Evolutionary conservation across 116 monocot genomes (phyloP).

Genomic region (Thalassia testudinum): DNA sequence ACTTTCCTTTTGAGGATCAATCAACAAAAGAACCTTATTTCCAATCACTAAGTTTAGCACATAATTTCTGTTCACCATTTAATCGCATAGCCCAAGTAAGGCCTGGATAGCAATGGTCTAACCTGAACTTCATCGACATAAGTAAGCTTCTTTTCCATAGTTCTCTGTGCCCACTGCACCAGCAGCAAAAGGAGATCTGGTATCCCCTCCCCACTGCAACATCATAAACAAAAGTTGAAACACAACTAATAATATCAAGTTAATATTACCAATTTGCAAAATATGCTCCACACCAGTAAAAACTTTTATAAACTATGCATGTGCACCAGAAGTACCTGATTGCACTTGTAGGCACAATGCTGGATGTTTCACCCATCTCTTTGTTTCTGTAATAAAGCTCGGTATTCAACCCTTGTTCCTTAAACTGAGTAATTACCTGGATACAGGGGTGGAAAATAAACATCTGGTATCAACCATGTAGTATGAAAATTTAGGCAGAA

Average conservation of each 20-base stretch:
- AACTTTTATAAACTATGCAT: neutral
- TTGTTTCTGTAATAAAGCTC: slow-evolving; percentile 79
- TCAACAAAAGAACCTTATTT: no score
- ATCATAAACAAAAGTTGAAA: neutral
- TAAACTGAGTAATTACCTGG: slow-evolving; percentile 64
- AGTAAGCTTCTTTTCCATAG: slow-evolving; percentile 82
- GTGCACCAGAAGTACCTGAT: slow-evolving; percentile 32
- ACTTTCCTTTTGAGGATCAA: no score
- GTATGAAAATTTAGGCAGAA: neutral
- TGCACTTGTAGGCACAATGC: slow-evolving; percentile 93
- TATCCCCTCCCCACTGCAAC: slow-evolving; percentile 69
- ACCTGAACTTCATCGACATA: slow-evolving; percentile 83
- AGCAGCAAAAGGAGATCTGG: slow-evolving; percentile 74
- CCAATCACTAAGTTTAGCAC: no score
- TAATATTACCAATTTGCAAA: no score
- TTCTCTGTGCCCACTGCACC: slow-evolving; percentile 80
- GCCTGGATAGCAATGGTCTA: no score
- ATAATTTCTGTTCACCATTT: no score
- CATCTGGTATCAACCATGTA: neutral
- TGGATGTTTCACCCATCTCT: slow-evolving; percentile 82
- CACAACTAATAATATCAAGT: no score
- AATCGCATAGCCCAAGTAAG: no score
- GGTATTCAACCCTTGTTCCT: slow-evolving; percentile 83
- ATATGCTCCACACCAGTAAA: no score
- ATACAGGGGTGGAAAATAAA: neutral